Conservation (phyloP, 2,329 filamentous ascomycete genomes). For the Fonsecaea pugnacius region DNA sequence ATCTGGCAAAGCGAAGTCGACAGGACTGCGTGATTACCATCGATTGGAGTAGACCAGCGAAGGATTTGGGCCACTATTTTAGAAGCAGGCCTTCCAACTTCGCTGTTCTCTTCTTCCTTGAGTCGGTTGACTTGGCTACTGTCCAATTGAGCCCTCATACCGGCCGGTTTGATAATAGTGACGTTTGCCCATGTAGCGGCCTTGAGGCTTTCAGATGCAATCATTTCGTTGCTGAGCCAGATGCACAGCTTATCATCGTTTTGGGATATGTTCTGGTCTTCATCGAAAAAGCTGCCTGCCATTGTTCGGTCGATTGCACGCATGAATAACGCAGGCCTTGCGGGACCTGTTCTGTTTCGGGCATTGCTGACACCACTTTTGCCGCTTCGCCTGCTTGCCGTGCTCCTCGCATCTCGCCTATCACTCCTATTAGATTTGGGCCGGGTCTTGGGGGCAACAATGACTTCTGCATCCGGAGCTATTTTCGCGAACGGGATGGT, state of each 20-base stretch:
- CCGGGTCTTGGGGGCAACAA: slow-evolving; percentile 91
- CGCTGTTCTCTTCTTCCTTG: slow-evolving; percentile 63
- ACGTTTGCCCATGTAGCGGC: slow-evolving; percentile 78
- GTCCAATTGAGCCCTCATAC: slow-evolving; percentile 72
- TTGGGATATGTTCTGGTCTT: slow-evolving; percentile 53
- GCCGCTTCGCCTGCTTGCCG: slow-evolving; percentile 75
- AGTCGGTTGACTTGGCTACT: slow-evolving; percentile 70
- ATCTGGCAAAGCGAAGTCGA: slow-evolving; percentile 76
- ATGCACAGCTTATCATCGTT: slow-evolving; percentile 68
- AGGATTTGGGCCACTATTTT: slow-evolving; percentile 77
- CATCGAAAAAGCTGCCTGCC: slow-evolving; percentile 77
- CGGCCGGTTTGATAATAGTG: slow-evolving; percentile 83
- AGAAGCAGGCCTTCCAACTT: slow-evolving; percentile 61
- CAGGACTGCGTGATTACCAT: slow-evolving; percentile 76
- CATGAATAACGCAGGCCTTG: slow-evolving; percentile 65
- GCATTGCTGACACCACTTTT: slow-evolving; percentile 76
- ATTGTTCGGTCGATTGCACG: slow-evolving; percentile 74
- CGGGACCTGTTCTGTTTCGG: slow-evolving; percentile 57
- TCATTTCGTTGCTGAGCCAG: slow-evolving; percentile 81
- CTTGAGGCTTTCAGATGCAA: slow-evolving; percentile 72
- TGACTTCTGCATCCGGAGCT: slow-evolving; percentile 90
- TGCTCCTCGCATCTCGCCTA: slow-evolving; percentile 76
- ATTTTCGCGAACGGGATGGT: slow-evolving; percentile 86
- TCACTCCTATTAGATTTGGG: slow-evolving; percentile 67
- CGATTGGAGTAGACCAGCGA: slow-evolving; percentile 84